phyloP scores from a whole-genome alignment of 805 yeast species.

The Wickerhamiella siamensis region DNA sequence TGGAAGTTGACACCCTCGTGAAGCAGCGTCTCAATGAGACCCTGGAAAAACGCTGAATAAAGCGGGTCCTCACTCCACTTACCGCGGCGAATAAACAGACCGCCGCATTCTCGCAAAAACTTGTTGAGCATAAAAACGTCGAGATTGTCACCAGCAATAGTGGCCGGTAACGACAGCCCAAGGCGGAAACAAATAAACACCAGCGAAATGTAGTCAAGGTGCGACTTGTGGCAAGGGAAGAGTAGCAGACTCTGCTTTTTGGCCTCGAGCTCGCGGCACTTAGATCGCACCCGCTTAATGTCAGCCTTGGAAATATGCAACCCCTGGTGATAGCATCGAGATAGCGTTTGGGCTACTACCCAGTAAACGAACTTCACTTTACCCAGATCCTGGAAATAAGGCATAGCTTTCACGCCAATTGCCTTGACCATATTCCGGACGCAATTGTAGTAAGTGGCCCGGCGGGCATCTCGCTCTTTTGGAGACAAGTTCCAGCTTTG shows the following conservation, averaged over 20 bases:
- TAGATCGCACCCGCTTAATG: conserved; percentile 22
- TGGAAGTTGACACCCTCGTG: conserved; percentile 38
- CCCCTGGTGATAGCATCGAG: conserved; percentile 30
- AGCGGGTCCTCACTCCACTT: conserved; percentile 30
- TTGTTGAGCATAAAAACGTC: conserved; percentile 43
- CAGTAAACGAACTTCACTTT: conserved; percentile 24
- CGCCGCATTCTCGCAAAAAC: conserved; percentile 38
- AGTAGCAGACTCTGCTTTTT: conserved; percentile 29
- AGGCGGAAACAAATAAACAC: conserved; percentile 41
- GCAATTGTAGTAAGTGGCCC: conserved; percentile 20
- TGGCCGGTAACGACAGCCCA: conserved; percentile 40
- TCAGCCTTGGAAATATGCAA: conserved; percentile 27
- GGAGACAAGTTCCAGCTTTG: conserved; percentile 15
- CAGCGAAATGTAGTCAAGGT: conserved; percentile 44
- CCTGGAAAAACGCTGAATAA: conserved; percentile 29
- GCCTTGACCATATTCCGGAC: conserved; percentile 20
- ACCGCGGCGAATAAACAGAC: conserved; percentile 41
- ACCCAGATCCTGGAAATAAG: conserved; percentile 22
- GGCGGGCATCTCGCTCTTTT: conserved; percentile 19
- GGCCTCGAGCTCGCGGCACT: conserved; percentile 24
- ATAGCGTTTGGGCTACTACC: conserved; percentile 26
- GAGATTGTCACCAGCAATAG: conserved; percentile 53
- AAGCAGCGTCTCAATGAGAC: conserved; percentile 35
- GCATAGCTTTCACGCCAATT: conserved; percentile 24
- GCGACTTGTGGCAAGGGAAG: conserved; percentile 49